A percentile compares a stretch with the other conserved stretches of the same genome.
phyloP scores from a whole-genome alignment of 139 green algal genomes.

The Astrephomene gubernaculifera region DNA sequence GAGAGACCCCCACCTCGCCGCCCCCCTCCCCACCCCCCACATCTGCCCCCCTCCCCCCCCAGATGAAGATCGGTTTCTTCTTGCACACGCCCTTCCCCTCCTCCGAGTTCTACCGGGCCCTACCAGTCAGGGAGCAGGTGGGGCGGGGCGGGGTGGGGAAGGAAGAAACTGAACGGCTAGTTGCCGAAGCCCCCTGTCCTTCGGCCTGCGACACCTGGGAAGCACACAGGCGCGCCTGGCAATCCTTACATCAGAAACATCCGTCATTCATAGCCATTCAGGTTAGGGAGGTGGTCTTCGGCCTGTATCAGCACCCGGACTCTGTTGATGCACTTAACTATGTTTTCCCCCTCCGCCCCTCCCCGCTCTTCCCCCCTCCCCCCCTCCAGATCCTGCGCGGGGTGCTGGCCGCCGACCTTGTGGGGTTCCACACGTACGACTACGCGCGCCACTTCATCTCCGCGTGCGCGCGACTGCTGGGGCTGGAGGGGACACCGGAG shows the following conservation, averaged over 20 bases:
- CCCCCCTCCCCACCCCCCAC: no score
- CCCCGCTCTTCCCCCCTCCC: background rate
- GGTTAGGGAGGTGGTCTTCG: no score
- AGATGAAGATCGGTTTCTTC: constrained; percentile 86
- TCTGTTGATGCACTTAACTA: no score
- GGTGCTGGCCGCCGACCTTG: constrained; percentile 88
- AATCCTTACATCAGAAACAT: no score
- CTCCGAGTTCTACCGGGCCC: constrained; percentile 73
- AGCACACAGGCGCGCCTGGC: no score
- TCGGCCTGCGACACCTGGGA: no score
- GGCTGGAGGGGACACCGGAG: constrained; percentile 87
- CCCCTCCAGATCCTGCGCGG: constrained; percentile 71
- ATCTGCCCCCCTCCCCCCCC: background rate
- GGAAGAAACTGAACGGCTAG: no score
- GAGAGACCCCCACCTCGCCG: no score
- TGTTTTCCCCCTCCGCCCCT: no score
- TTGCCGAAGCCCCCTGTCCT: no score
- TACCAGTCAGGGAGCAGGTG: constrained; percentile 77
- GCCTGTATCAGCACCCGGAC: no score
- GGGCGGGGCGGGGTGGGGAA: background rate
- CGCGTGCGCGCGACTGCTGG: constrained; percentile 90
- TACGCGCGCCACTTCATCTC: constrained; percentile 95
- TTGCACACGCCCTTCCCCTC: constrained; percentile 91
- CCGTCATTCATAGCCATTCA: no score
- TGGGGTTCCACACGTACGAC: constrained; percentile 96